A percentile compares a stretch with the other conserved stretches of the same genome.
phyloP scores from a whole-genome alignment of 75 land plant species.

The Sequoiadendron giganteum region DNA sequence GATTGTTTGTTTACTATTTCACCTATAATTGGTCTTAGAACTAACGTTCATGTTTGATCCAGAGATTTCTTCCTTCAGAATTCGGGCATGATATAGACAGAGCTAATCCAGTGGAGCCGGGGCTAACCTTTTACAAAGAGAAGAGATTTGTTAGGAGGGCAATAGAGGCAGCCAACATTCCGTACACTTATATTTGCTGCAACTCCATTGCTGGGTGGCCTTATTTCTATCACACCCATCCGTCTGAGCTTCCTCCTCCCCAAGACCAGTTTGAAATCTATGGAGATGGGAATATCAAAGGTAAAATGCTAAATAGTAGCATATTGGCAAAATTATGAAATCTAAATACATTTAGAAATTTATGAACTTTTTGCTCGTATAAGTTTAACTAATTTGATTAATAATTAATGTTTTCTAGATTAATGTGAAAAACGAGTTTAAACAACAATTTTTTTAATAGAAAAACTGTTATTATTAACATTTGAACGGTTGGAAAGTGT shows the following conservation, averaged over 20 bases:
- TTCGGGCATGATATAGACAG: conserved; percentile 22
- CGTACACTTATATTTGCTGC: conserved; percentile 22
- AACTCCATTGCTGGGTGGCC: conserved; percentile 30
- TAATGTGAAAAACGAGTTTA: no score
- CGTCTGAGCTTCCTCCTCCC: conserved; percentile 16
- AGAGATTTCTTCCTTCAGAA: conserved; percentile 31
- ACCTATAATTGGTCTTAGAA: not conserved
- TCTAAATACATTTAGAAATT: no score
- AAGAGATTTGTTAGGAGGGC: conserved; percentile 23
- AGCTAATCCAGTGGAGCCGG: conserved; percentile 12
- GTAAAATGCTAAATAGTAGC: conserved; percentile 3
- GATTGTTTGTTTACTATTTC: not conserved
- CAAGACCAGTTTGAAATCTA: conserved; percentile 18
- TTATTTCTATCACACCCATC: conserved; percentile 14
- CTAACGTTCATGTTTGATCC: not conserved
- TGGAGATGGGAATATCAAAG: conserved; percentile 33
- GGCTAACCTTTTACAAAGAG: conserved; percentile 1
- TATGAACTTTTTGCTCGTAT: no score
- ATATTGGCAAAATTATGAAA: not conserved
- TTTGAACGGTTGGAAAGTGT: no score
- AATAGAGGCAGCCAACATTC: conserved; percentile 24
- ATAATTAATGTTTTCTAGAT: no score
- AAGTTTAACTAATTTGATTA: no score
- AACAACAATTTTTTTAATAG: no score
- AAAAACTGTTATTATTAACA: no score